These are phyloP conservation scores for Fomitopsis betulina DNA, from an alignment of 1,284 basidiomycete genomes.

Conservation along the genomic window DNA sequence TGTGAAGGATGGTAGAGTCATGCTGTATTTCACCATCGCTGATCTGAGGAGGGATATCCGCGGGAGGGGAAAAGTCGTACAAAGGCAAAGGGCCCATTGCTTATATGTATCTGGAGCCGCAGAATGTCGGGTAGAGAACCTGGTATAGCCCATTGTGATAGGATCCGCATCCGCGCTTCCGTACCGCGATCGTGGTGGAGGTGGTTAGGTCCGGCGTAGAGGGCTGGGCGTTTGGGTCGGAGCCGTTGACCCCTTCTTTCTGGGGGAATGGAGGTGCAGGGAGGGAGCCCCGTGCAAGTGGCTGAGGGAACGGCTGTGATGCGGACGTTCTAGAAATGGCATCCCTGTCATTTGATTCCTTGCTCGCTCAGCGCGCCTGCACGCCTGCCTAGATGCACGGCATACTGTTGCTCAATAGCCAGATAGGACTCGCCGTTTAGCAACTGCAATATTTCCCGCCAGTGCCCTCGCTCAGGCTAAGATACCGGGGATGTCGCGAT, in stretches of 20 bases:
- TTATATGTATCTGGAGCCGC: neutral
- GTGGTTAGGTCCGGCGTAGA: neutral
- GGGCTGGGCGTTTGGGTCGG: neutral
- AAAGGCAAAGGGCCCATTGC: neutral
- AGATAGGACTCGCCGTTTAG: no score
- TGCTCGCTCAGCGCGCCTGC: no score
- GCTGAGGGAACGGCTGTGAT: neutral
- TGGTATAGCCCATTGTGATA: slow-evolving; percentile 3
- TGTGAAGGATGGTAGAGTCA: slow-evolving; percentile 23
- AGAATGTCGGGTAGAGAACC: slow-evolving; percentile 1
- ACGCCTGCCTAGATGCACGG: no score
- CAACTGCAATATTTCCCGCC: neutral
- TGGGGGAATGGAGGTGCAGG: neutral
- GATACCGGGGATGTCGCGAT: neutral
- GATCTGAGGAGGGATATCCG: slow-evolving; percentile 1
- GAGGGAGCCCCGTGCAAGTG: no score
- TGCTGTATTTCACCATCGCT: slow-evolving; percentile 25
- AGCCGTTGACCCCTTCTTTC: neutral
- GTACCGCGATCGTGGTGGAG: neutral
- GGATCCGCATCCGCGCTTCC: slow-evolving; percentile 5
- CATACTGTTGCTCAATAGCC: no score
- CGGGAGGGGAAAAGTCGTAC: neutral
- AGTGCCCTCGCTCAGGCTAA: neutral
- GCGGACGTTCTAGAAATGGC: no score
- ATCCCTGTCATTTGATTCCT: no score